phyloP scores from a whole-genome alignment of 495 filamentous ascomycete genomes.

The Penicillium ucsense region DNA sequence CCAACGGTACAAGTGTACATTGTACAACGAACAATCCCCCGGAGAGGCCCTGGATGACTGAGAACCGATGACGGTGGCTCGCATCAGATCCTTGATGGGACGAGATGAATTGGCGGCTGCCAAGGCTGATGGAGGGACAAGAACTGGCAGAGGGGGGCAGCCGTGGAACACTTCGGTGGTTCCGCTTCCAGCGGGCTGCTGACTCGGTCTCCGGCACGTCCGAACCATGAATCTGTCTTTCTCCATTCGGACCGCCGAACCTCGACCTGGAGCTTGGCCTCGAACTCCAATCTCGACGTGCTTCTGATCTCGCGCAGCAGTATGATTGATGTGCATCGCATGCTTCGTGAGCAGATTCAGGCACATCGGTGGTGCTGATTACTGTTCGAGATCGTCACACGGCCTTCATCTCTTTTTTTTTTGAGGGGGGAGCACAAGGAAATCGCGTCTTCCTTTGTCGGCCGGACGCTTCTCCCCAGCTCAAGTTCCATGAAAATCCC shows the following conservation, averaged over 20 bases:
- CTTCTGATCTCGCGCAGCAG: not conserved
- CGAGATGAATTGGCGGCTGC: too few relatives aligned
- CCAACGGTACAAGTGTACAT: too few relatives aligned
- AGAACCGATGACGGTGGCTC: too few relatives aligned
- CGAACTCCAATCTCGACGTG: not conserved
- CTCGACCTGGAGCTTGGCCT: conserved; percentile 1
- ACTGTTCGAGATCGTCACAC: not conserved
- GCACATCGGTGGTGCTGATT: conserved; percentile 3
- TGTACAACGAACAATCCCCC: too few relatives aligned
- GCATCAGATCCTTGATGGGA: too few relatives aligned
- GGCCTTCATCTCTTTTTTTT: not conserved
- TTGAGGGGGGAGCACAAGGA: not conserved
- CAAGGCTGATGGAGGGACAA: not conserved
- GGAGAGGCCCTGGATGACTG: too few relatives aligned
- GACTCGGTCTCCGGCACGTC: conserved; percentile 13
- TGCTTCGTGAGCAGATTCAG: not conserved
- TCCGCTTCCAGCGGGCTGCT: conserved; percentile 11
- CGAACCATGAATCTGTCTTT: conserved; percentile 17
- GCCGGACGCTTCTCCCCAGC: not conserved
- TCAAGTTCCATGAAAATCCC: not conserved
- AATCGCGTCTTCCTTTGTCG: not conserved
- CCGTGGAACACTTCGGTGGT: conserved; percentile 1
- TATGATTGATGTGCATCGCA: conserved; percentile 9
- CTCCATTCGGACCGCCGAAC: conserved; percentile 2
- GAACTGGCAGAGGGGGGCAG: conserved; percentile 4